Conservation (phyloP, 768 basidiomycete species). For the Suillus brevipes region DNA sequence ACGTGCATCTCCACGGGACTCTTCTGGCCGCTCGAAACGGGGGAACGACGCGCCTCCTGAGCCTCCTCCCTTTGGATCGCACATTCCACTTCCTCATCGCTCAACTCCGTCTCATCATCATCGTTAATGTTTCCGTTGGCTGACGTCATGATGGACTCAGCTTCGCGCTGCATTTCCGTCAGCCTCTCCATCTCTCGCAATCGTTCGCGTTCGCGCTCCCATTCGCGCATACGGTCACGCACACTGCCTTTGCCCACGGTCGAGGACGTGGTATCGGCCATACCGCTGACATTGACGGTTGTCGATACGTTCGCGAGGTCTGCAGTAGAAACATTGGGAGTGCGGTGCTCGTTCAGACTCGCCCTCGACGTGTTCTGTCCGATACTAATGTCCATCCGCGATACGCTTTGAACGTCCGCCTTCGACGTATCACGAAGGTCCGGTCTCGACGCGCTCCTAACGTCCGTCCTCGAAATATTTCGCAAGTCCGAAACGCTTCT, state of each 20-base stretch:
- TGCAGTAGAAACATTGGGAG: conserved; percentile 12
- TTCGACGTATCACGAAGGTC: neutral
- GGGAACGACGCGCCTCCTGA: conserved; percentile 11
- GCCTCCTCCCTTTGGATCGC: conserved; percentile 30
- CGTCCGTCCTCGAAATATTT: conserved; percentile 16
- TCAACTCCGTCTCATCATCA: conserved; percentile 28
- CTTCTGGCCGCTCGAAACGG: conserved; percentile 11
- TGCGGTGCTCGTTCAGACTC: conserved; percentile 17
- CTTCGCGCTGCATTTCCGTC: conserved; percentile 56
- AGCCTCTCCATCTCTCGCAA: conserved; percentile 67
- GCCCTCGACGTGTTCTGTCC: conserved; percentile 12
- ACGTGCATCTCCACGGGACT: conserved; percentile 5
- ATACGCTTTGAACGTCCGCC: neutral
- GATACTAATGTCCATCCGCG: neutral
- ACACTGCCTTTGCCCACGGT: conserved; percentile 33
- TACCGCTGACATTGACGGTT: conserved; percentile 1
- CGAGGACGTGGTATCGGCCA: conserved; percentile 8
- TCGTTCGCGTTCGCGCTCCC: conserved; percentile 71
- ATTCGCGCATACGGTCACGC: conserved; percentile 67
- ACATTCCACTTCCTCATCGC: conserved; percentile 29
- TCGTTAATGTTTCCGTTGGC: conserved; percentile 40
- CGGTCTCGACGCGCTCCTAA: conserved; percentile 6
- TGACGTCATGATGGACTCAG: conserved; percentile 13
- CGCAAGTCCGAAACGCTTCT: conserved; percentile 42
- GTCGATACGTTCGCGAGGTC: conserved; percentile 21